A percentile compares a stretch with the other conserved stretches of the same genome.
These are phyloP conservation scores for Viridothelium virens DNA, from an alignment of 495 filamentous ascomycete species.

Conservation along the genomic window DNA sequence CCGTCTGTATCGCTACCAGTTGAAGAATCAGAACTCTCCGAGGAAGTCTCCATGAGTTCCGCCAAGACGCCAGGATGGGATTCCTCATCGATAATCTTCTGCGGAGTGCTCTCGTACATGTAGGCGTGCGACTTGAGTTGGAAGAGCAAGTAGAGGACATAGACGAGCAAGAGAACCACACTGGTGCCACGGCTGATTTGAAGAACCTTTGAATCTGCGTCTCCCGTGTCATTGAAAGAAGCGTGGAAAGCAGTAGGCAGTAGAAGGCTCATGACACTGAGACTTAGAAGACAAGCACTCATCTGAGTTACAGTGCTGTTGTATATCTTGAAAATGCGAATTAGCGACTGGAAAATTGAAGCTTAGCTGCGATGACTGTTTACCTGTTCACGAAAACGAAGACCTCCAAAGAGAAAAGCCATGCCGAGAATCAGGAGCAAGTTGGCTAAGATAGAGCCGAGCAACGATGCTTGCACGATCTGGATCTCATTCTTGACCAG, in stretches of 20 bases:
- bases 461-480: conserved; percentile 80
- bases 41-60: conserved; percentile 61
- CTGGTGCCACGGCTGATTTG: conserved; percentile 86
- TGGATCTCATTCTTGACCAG: conserved; percentile 71
- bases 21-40: conserved; percentile 45
- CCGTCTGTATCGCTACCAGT: conserved; percentile 57
- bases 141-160: conserved; percentile 78
- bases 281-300: conserved; percentile 83
- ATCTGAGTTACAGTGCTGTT: conserved; percentile 93
- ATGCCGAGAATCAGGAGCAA: conserved; percentile 83
- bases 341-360: neutral
- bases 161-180: conserved; percentile 78
- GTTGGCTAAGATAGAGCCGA: conserved; percentile 84
- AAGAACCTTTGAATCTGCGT: conserved; percentile 61
- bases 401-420: conserved; percentile 78
- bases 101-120: conserved; percentile 83
- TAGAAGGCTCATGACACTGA: conserved; percentile 79
- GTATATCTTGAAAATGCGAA: conserved; percentile 54
- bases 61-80: conserved; percentile 76
- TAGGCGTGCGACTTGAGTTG: conserved; percentile 89
- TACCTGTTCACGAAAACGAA: conserved; percentile 81
- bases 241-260: conserved; percentile 85
- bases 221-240: conserved; percentile 56
- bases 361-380: conserved; percentile 14
- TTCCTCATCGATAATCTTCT: conserved; percentile 83